A percentile compares a stretch with the other conserved stretches of the same genome.
These are phyloP conservation scores for Aspergillus incahuasiensis DNA, from an alignment of 495 filamentous ascomycete species.

Conservation along the genomic window DNA sequence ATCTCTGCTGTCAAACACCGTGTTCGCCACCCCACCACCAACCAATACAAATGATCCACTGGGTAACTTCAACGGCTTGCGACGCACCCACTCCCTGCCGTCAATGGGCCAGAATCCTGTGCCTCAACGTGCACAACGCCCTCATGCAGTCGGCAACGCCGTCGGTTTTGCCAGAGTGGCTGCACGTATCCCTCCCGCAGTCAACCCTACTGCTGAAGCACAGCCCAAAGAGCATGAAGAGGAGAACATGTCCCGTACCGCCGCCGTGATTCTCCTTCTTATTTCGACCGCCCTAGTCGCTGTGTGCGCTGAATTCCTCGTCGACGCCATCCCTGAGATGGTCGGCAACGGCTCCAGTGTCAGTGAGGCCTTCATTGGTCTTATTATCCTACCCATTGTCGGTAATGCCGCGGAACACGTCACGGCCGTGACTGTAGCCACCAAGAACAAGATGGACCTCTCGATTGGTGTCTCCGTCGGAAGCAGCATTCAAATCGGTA, in stretches of 20 bases:
- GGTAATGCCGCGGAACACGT: conserved; percentile 93
- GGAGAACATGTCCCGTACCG: conserved; percentile 63
- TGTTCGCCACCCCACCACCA: conserved; percentile 49
- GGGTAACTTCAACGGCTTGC: conserved; percentile 56
- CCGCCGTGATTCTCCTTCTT: conserved; percentile 69
- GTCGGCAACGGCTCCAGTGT: conserved; percentile 54
- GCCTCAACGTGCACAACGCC: conserved; percentile 50
- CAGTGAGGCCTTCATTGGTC: conserved; percentile 76
- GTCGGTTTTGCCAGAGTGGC: conserved; percentile 39
- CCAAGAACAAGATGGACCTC: conserved; percentile 96
- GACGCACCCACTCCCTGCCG: conserved; percentile 76
- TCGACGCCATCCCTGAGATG: conserved; percentile 72
- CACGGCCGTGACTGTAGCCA: conserved; percentile 80
- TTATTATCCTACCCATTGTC: conserved; percentile 87
- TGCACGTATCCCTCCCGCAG: conserved; percentile 24
- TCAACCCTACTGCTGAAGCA: conserved; percentile 22
- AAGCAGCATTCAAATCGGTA: conserved; percentile 70
- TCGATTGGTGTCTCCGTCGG: conserved; percentile 88
- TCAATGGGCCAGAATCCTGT: conserved; percentile 39
- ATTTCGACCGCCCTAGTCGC: conserved; percentile 76
- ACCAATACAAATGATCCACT: conserved; percentile 15
- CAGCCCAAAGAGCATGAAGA: conserved; percentile 42
- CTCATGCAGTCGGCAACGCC: conserved; percentile 35
- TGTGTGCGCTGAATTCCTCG: conserved; percentile 82
- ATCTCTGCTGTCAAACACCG: conserved; percentile 58